Evolutionary conservation across 2,329 filamentous ascomycete species (phyloP), one percentile per base, ranked within the genome.

Genomic region (Fusarium dimerum): DNA sequence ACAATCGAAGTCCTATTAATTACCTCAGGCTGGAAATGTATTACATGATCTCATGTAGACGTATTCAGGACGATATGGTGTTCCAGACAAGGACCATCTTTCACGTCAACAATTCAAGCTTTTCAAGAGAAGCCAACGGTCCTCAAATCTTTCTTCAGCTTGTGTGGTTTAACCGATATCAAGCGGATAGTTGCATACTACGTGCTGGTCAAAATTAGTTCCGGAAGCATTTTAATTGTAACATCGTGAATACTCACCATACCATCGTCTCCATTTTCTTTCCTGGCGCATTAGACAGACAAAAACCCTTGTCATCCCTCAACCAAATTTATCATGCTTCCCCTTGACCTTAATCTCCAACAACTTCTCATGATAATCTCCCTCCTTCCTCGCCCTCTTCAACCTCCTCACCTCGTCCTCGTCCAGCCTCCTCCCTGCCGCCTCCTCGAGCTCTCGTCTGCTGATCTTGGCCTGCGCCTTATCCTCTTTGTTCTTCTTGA

Each of bases 341-440:
- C 86, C 86, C 77, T 96, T 96, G 30, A 94, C 88, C 72, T 93
- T 94, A 50, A 97, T 78, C 73, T 95, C 87, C 59, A 97, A 73
- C 66, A 97, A 73, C 62, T 83, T 83, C 74, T 97, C 92, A 69
- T 97, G 89, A 69, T 94, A 97, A 69, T 93, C 87, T 1, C 94
- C 94, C 63, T 97, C 89, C 63, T 85, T 83, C 68, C 90, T 82
- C 34, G 94, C 92, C 72, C 78, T 87, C 78, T 95, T 95, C 67
- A 99, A 71, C 69, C 78, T 83, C 74, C 82, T 87, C 40, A 97
- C 90, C 73, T 99, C 94, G 50, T 93, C 87, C 65, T 97, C 92
- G 13, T 90, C 83, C 48, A 97, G 71, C 51, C 78, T 79, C 55
- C 92, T 76, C 1, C 92, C 92, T 1, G 88, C 90, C 3, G 88